phyloP scores from a whole-genome alignment of 2,329 filamentous ascomycete genomes.

The Ophiocordyceps camponoti-rufipedis region DNA sequence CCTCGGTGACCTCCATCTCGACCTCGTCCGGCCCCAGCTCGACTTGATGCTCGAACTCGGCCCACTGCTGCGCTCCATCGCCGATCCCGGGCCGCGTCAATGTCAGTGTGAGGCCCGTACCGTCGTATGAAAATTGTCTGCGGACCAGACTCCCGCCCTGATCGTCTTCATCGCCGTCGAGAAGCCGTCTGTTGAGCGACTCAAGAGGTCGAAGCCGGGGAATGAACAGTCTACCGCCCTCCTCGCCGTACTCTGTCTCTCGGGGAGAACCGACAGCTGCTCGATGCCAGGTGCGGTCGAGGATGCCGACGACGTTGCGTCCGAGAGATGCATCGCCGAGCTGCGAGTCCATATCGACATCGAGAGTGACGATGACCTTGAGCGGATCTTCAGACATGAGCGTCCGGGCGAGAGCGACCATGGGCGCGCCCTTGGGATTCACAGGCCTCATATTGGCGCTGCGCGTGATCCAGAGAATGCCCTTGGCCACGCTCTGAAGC shows the following conservation, averaged over 20 bases:
- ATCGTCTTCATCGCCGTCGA: conserved; percentile 15
- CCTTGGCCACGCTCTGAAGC: conserved; percentile 16
- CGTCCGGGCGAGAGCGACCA: conserved; percentile 27
- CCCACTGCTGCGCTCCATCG: conserved; percentile 9
- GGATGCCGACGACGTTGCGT: conserved; percentile 8
- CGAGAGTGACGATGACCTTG: conserved; percentile 24
- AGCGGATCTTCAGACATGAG: conserved; percentile 29
- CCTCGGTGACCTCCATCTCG: conserved; percentile 19
- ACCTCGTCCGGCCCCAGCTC: conserved; percentile 16
- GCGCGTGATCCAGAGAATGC: conserved; percentile 28
- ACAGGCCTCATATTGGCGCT: conserved; percentile 18
- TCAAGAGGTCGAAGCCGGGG: conserved; percentile 24
- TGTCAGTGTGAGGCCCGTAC: conserved; percentile 7
- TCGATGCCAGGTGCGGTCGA: conserved; percentile 8
- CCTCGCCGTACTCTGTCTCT: conserved; percentile 26
- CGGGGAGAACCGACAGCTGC: conserved; percentile 1
- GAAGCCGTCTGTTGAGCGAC: conserved; percentile 20
- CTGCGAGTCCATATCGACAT: conserved; percentile 12
- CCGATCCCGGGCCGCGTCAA: conserved; percentile 10
- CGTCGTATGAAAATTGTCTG: conserved; percentile 5
- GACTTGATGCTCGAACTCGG: conserved; percentile 2
- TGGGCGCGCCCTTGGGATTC: conserved; percentile 18
- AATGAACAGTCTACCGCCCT: conserved; percentile 18
- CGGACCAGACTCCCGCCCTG: conserved; percentile 1
- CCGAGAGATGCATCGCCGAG: conserved; percentile 4